phyloP scores from a whole-genome alignment of 1,139 yeast genomes.

The Diutina mesorugosa region DNA sequence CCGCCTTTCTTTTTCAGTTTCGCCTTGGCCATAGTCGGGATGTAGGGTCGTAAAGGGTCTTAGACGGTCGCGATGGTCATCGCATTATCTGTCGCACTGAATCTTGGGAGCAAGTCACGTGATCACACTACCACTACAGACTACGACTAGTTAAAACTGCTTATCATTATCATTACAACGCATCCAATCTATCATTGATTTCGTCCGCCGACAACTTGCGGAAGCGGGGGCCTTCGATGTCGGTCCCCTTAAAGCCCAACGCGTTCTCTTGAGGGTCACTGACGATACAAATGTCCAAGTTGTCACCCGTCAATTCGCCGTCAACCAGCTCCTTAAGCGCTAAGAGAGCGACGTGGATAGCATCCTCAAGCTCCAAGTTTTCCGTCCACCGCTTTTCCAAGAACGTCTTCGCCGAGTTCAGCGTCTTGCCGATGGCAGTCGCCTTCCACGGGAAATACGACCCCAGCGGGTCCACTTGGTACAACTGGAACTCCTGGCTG shows the following conservation, averaged over 20 bases:
- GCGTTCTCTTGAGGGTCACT: slow-evolving; percentile 74
- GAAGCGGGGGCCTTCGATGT: slow-evolving; percentile 75
- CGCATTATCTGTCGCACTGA: background rate
- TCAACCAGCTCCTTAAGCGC: slow-evolving; percentile 95
- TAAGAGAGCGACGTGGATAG: slow-evolving; percentile 88
- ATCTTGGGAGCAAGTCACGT: background rate
- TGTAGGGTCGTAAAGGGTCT: background rate
- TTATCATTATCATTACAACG: slow-evolving; percentile 34
- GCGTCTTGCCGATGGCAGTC: slow-evolving; percentile 94
- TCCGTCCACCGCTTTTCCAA: slow-evolving; percentile 97
- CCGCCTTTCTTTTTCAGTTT: background rate
- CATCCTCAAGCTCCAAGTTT: slow-evolving; percentile 93
- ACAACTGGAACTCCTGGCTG: slow-evolving; percentile 62
- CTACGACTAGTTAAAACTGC: too few species aligned
- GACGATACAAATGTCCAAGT: slow-evolving; percentile 83
- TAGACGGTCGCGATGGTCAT: background rate
- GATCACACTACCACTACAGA: too few species aligned
- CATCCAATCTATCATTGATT: slow-evolving; percentile 88
- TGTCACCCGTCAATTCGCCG: slow-evolving; percentile 95
- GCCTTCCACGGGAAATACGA: slow-evolving; percentile 99
- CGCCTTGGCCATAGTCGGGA: background rate
- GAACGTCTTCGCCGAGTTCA: slow-evolving; percentile 90
- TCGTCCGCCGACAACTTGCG: slow-evolving; percentile 79
- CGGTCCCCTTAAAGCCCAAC: slow-evolving; percentile 82
- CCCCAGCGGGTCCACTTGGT: slow-evolving; percentile 97